Evolutionary conservation across 2,329 filamentous ascomycete genomes (phyloP).

Genomic region (Exserohilum turcica): DNA sequence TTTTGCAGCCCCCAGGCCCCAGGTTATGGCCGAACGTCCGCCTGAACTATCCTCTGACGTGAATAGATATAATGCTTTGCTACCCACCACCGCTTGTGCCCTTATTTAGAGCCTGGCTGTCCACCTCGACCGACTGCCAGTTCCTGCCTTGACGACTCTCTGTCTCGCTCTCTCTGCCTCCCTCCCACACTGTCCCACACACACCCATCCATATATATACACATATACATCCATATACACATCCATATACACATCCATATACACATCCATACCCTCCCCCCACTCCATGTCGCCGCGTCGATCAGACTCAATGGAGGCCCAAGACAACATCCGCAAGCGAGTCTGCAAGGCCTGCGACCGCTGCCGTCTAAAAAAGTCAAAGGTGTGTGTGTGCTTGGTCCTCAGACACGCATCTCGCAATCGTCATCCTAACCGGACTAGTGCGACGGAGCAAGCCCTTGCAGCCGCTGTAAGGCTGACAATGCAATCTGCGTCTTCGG

Average conservation of each 20-base stretch:
- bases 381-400: constrained; percentile 56
- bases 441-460: constrained; percentile 67
- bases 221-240: no score
- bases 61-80: constrained; percentile 48
- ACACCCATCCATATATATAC: no score
- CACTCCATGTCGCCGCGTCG: constrained; percentile 42
- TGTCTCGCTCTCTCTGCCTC: background rate
- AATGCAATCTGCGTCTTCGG: constrained; percentile 70
- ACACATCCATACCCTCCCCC: constrained; percentile 4
- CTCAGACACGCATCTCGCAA: background rate
- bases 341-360: constrained; percentile 71
- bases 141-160: background rate
- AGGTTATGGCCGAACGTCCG: constrained; percentile 46
- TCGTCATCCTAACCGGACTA: constrained; percentile 29
- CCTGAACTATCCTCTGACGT: constrained; percentile 45
- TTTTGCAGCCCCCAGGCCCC: constrained; percentile 22
- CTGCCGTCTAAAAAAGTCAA: constrained; percentile 69
- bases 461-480: constrained; percentile 66
- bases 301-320: constrained; percentile 48
- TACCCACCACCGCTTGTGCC: constrained; percentile 35
- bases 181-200: constrained; percentile 1
- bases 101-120: constrained; percentile 37
- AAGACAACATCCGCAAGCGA: constrained; percentile 61
- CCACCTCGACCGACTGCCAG: constrained; percentile 23
- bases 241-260: no score